A percentile compares a stretch with the other conserved stretches of the same genome.
phyloP scores from a whole-genome alignment of 306 rosid genomes.

The Cucurbita moschata region DNA sequence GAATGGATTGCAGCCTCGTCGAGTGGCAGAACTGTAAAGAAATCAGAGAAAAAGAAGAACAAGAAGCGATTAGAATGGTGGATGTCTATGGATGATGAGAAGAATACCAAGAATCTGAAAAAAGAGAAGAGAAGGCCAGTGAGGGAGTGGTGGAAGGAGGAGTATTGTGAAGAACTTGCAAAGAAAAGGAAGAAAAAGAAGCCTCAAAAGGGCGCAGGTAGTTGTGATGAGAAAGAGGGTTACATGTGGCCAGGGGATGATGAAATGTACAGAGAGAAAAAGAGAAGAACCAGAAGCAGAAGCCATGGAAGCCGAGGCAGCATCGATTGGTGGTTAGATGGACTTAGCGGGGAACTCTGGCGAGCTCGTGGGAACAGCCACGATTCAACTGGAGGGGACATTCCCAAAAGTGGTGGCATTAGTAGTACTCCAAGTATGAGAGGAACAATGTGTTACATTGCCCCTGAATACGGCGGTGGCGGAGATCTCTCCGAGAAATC shows the following conservation, averaged over 20 bases:
- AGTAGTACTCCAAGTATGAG: slow-evolving; percentile 97
- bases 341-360: slow-evolving; percentile 52
- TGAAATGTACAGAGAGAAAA: slow-evolving; percentile 36
- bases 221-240: slow-evolving; percentile 25
- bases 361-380: slow-evolving; percentile 42
- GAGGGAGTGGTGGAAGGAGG: slow-evolving; percentile 98
- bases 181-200: slow-evolving; percentile 52
- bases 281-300: slow-evolving; percentile 33
- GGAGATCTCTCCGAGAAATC: slow-evolving; percentile 70
- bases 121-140: slow-evolving; percentile 55
- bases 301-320: slow-evolving; percentile 45
- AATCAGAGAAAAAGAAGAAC: slow-evolving; percentile 29
- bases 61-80: slow-evolving; percentile 80
- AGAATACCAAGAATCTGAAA: slow-evolving; percentile 17
- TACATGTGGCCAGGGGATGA: slow-evolving; percentile 55
- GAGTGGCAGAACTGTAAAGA: slow-evolving; percentile 11
- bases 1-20: slow-evolving; percentile 25
- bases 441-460: slow-evolving; percentile 87
- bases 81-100: slow-evolving; percentile 71
- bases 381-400: slow-evolving; percentile 49
- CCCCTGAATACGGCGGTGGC: slow-evolving; percentile 80
- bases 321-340: slow-evolving; percentile 79
- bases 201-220: slow-evolving; percentile 24
- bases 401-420: slow-evolving; percentile 72
- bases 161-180: slow-evolving; percentile 50